Conservation (phyloP, 345 rosid species). For the Arabidopsis arenosa region DNA sequence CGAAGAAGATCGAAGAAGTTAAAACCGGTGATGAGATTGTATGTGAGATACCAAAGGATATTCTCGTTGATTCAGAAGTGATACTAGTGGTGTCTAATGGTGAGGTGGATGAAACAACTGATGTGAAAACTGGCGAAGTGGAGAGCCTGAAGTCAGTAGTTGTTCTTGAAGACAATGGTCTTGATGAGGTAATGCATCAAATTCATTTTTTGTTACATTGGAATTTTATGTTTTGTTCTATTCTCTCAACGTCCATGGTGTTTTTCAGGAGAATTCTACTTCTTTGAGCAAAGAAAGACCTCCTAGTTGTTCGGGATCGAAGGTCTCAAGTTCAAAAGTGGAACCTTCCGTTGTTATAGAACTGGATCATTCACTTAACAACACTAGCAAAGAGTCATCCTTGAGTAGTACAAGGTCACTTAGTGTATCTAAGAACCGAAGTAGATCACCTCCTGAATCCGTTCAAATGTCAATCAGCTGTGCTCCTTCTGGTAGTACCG, state of each 20-base stretch:
- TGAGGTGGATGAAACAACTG: conserved; percentile 13
- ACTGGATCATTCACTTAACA: conserved; percentile 23
- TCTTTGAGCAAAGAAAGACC: conserved; percentile 52
- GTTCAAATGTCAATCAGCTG: conserved; percentile 15
- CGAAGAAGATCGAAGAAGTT: conserved; percentile 45
- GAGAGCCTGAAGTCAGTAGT: conserved; percentile 42
- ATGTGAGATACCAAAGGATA: conserved; percentile 8
- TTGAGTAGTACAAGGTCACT: conserved; percentile 25
- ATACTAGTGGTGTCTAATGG: conserved; percentile 17
- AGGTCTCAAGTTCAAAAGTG: conserved; percentile 21
- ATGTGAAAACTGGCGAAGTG: conserved; percentile 23
- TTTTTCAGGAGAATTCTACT: conserved; percentile 43
- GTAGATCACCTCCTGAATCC: conserved; percentile 28
- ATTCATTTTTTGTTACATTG: conserved; percentile 1
- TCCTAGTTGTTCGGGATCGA: conserved; percentile 40
- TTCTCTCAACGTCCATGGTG: conserved; percentile 37
- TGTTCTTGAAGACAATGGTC: conserved; percentile 38
- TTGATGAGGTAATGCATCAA: conserved; percentile 48
- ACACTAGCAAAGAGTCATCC: conserved; percentile 28
- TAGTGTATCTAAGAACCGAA: conserved; percentile 25
- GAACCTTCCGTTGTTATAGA: conserved; percentile 7
- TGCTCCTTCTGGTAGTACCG: conserved; percentile 13
- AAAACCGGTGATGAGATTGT: conserved; percentile 17
- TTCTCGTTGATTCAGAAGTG: conserved; percentile 30
- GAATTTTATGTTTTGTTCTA: conserved; percentile 22